These are phyloP conservation scores for Wickerhamomyces sp. DNA, from an alignment of 1,139 yeast species.

Conservation along the genomic window DNA sequence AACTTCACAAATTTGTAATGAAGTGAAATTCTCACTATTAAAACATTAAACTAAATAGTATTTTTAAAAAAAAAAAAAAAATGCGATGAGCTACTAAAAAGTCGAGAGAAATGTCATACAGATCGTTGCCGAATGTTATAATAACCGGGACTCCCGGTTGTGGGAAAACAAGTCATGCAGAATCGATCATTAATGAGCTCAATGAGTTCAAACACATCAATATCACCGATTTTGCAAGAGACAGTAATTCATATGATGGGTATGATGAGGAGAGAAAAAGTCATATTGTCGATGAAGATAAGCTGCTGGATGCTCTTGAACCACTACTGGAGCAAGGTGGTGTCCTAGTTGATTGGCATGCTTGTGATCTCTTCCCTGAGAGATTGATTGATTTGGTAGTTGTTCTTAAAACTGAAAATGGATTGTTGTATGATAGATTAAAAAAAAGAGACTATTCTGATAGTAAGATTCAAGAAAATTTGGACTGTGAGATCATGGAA, in stretches of 20 bases:
- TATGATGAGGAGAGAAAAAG: constrained; percentile 84
- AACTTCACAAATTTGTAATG: no score
- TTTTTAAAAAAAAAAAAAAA: not conserved
- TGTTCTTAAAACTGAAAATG: constrained; percentile 77
- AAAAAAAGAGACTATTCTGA: constrained; percentile 71
- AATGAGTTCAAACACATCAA: constrained; percentile 53
- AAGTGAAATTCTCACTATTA: no score
- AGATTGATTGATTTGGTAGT: constrained; percentile 87
- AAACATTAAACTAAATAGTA: no score
- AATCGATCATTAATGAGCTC: constrained; percentile 50
- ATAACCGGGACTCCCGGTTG: constrained; percentile 98
- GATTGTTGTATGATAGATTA: constrained; percentile 69
- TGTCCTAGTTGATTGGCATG: constrained; percentile 90
- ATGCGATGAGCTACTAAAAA: not conserved
- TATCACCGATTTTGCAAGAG: constrained; percentile 80
- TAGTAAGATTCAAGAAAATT: constrained; percentile 79
- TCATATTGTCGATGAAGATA: constrained; percentile 89
- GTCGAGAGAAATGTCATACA: no score
- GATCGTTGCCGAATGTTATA: constrained; percentile 71
- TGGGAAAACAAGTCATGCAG: constrained; percentile 88
- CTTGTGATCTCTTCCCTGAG: constrained; percentile 93
- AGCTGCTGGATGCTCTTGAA: constrained; percentile 75
- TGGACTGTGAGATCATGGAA: constrained; percentile 97
- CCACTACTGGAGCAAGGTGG: constrained; percentile 82
- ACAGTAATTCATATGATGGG: constrained; percentile 72